Evolutionary conservation across 2,329 filamentous ascomycete species (phyloP).

Genomic region (Myriosclerotinia scirpicola): DNA sequence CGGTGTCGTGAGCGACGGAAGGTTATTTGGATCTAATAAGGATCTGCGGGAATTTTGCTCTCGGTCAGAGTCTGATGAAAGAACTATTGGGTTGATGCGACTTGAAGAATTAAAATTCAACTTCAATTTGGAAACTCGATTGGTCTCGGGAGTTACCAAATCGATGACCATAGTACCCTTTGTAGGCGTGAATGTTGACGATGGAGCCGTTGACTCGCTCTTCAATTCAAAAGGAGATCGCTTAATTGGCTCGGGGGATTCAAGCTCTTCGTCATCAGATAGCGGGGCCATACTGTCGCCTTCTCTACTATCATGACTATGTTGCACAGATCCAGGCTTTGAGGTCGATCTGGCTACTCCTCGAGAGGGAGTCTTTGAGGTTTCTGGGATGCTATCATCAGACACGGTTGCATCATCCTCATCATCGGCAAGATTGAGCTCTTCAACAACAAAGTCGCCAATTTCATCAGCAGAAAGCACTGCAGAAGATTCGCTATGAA

Average conservation of each 20-base stretch:
- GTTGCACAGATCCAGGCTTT: background rate
- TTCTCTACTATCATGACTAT: background rate
- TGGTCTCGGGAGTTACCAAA: constrained; percentile 10
- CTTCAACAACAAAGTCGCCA: constrained; percentile 51
- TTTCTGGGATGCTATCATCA: constrained; percentile 6
- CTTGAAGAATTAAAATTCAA: background rate
- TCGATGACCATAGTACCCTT: background rate
- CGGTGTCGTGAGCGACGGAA: constrained; percentile 33
- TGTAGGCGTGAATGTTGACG: background rate
- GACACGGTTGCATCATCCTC: constrained; percentile 31
- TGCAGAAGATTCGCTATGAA: constrained; percentile 31
- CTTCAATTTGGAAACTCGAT: background rate
- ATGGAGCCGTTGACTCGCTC: background rate
- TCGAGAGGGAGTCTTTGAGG: constrained; percentile 5
- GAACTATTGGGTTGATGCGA: constrained; percentile 23
- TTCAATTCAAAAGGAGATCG: background rate
- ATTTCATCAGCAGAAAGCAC: constrained; percentile 47
- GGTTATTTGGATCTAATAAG: constrained; percentile 24
- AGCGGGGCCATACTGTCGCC: background rate
- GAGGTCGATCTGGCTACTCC: background rate
- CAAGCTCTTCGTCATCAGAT: background rate
- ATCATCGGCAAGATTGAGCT: constrained; percentile 35
- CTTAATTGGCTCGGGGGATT: background rate
- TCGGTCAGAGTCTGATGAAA: constrained; percentile 26
- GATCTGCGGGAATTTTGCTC: constrained; percentile 15